phyloP scores from a whole-genome alignment of 2,329 filamentous ascomycete genomes.

The Clathrospora elynae region DNA sequence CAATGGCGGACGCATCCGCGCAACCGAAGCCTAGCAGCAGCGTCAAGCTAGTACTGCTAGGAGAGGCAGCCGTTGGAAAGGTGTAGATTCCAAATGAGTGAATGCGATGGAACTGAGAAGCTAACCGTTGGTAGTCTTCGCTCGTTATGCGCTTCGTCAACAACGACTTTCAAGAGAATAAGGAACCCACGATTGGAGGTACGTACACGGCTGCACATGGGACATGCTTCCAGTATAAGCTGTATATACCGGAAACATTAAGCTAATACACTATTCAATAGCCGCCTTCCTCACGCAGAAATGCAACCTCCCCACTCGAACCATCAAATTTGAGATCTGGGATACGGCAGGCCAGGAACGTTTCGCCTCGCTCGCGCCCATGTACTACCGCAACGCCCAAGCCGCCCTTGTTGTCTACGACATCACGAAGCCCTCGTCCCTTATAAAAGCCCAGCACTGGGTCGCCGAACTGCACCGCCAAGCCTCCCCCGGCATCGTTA shows the following conservation, averaged over 20 bases:
- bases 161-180: constrained; percentile 99
- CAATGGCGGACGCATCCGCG: constrained; percentile 71
- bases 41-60: constrained; percentile 97
- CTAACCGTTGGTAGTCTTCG: constrained; percentile 69
- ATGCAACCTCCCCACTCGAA: constrained; percentile 91
- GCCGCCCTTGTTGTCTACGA: constrained; percentile 98
- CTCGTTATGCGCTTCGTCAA: constrained; percentile 98
- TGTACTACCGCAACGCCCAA: constrained; percentile 99
- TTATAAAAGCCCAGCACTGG: constrained; percentile 98
- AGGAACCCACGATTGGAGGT: constrained; percentile 99
- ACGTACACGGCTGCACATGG: constrained; percentile 42
- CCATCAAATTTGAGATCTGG: constrained; percentile 77
- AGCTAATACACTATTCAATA: constrained; percentile 47
- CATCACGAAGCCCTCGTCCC: constrained; percentile 91
- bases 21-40: constrained; percentile 97
- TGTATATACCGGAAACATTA: background rate
- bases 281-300: constrained; percentile 98
- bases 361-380: constrained; percentile 93
- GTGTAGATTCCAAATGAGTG: constrained; percentile 55
- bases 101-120: background rate
- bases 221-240: background rate
- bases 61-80: constrained; percentile 98
- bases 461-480: constrained; percentile 96
- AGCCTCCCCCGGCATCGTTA: constrained; percentile 93
- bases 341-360: constrained; percentile 98